A percentile compares a stretch with the other conserved stretches of the same genome.
phyloP scores from a whole-genome alignment of 768 basidiomycete genomes.

The Daedaleopsis nitida region DNA sequence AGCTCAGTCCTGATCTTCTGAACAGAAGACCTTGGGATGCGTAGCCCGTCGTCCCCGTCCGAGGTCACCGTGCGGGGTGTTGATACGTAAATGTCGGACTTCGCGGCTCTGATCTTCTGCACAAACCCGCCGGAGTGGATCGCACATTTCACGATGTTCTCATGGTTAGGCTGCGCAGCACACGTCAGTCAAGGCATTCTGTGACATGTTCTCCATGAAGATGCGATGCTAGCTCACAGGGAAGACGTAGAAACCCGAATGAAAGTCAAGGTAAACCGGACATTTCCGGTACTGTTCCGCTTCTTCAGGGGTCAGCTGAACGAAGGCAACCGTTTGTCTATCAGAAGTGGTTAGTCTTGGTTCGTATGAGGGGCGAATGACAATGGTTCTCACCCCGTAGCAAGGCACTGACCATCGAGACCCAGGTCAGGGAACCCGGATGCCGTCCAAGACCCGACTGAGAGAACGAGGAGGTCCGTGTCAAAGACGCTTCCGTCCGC shows the following conservation, averaged over 20 bases:
- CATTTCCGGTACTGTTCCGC: slow-evolving; percentile 56
- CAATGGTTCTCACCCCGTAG: slow-evolving; percentile 69
- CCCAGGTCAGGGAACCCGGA: slow-evolving; percentile 66
- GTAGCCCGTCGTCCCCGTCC: slow-evolving; percentile 55
- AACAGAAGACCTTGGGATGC: slow-evolving; percentile 64
- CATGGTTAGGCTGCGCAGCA: slow-evolving; percentile 57
- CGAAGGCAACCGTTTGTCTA: slow-evolving; percentile 79
- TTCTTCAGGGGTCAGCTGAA: slow-evolving; percentile 77
- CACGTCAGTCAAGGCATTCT: not conserved
- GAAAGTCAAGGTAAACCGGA: slow-evolving; percentile 76
- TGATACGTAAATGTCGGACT: slow-evolving; percentile 51
- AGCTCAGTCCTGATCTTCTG: slow-evolving; percentile 54
- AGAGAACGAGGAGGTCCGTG: slow-evolving; percentile 67
- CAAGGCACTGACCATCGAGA: slow-evolving; percentile 55
- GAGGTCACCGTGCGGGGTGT: slow-evolving; percentile 75
- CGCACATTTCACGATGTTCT: slow-evolving; percentile 75
- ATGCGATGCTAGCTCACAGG: slow-evolving; percentile 54
- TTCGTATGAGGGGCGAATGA: too few relatives aligned
- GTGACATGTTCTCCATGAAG: not conserved
- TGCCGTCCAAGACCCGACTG: slow-evolving; percentile 86
- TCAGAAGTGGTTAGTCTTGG: not conserved
- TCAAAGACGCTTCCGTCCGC: slow-evolving; percentile 54
- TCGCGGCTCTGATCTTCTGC: slow-evolving; percentile 30
- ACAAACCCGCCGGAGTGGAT: slow-evolving; percentile 78
- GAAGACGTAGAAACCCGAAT: slow-evolving; percentile 79